Conservation (phyloP, 192 early-diverging fungal genomes). For the Pecoramyces ruminantium region DNA sequence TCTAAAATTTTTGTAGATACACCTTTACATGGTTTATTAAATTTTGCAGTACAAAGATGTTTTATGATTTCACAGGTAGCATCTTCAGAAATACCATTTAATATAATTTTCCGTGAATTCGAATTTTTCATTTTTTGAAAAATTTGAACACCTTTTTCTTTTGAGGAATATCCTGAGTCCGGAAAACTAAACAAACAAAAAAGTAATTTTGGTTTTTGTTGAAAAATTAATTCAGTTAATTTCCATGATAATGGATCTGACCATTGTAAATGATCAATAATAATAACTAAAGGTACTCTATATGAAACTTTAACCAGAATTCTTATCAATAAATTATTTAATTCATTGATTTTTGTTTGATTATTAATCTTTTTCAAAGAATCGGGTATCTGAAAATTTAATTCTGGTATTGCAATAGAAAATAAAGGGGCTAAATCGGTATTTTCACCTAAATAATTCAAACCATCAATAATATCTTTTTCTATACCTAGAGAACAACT, state of each 20-base stretch:
- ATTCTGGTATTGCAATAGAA: neutral
- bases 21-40: neutral
- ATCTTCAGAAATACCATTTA: neutral
- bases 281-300: neutral
- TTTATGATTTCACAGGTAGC: neutral
- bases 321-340: neutral
- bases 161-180: neutral
- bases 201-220: neutral
- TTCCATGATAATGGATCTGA: neutral
- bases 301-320: neutral
- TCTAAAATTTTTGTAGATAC: neutral
- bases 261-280: neutral
- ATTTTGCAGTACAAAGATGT: neutral
- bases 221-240: neutral
- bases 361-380: neutral
- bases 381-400: neutral
- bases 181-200: neutral
- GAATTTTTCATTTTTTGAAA: neutral
- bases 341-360: neutral
- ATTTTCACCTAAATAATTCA: neutral
- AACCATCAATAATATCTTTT: neutral
- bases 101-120: neutral
- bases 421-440: neutral
- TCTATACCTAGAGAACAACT: neutral
- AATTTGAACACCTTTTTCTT: neutral